phyloP scores from a whole-genome alignment of 768 basidiomycete species.

The Suillus paluster region DNA sequence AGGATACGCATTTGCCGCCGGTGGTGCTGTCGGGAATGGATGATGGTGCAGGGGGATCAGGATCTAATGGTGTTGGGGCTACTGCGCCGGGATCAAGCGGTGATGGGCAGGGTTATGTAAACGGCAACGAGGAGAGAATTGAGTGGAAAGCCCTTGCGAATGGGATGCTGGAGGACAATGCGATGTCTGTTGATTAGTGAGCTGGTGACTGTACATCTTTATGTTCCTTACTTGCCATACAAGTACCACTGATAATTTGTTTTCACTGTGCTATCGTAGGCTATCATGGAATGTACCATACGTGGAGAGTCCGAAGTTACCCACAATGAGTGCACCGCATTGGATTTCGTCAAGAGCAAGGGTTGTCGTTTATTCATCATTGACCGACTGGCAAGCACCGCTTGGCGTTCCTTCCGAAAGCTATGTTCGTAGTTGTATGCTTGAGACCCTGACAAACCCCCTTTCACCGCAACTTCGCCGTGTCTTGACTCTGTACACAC shows the following conservation, averaged over 20 bases:
- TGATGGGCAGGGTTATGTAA: too few relatives aligned
- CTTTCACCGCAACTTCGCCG: too few relatives aligned
- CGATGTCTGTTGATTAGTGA: conserved; percentile 2
- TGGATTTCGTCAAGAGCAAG: too few relatives aligned
- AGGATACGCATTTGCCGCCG: conserved; percentile 18
- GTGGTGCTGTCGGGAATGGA: conserved; percentile 10
- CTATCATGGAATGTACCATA: conserved; percentile 1
- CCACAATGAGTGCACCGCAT: neutral
- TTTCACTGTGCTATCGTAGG: conserved; percentile 2
- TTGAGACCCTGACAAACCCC: too few relatives aligned
- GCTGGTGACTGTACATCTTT: neutral
- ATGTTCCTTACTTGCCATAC: neutral
- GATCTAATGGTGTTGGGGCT: neutral
- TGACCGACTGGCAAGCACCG: too few relatives aligned
- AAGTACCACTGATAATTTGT: neutral
- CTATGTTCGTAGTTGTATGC: too few relatives aligned
- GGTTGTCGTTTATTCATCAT: too few relatives aligned
- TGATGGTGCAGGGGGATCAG: too few relatives aligned
- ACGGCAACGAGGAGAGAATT: neutral
- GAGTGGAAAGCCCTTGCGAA: neutral
- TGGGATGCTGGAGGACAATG: neutral
- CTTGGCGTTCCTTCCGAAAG: too few relatives aligned
- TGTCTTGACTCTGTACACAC: too few relatives aligned
- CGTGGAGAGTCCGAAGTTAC: neutral
- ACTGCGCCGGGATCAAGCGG: neutral